A percentile compares a stretch with the other conserved stretches of the same genome.
Evolutionary conservation across 306 rosid species (phyloP).

Genomic region (Echinosophora koreensis): DNA sequence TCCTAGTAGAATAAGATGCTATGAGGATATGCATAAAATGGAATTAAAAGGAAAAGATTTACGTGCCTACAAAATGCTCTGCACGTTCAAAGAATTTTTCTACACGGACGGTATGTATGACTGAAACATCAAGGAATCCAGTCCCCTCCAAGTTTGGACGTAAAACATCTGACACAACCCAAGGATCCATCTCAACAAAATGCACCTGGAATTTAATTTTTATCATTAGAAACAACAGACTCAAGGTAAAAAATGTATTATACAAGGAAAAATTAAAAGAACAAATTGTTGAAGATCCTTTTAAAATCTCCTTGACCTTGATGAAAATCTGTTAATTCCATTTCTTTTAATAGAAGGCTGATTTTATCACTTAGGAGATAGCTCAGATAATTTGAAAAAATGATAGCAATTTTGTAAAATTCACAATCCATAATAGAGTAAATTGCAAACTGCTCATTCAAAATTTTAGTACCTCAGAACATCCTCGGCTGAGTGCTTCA

Average conservation of each 20-base stretch:
- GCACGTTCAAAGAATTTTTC: slow-evolving; percentile 88
- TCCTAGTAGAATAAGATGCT: not conserved
- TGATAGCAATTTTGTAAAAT: slow-evolving; percentile 6
- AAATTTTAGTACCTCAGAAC: slow-evolving; percentile 81
- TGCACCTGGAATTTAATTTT: slow-evolving; percentile 69
- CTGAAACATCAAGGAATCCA: slow-evolving; percentile 81
- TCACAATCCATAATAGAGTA: slow-evolving; percentile 27
- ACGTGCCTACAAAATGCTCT: slow-evolving; percentile 72
- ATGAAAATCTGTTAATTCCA: slow-evolving; percentile 15
- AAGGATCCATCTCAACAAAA: slow-evolving; percentile 98
- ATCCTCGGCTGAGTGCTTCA: slow-evolving; percentile 95
- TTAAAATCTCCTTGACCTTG: slow-evolving; percentile 20
- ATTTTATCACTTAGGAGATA: slow-evolving; percentile 26
- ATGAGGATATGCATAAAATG: slow-evolving; percentile 27
- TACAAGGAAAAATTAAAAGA: not conserved
- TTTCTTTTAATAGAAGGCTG: slow-evolving; percentile 8
- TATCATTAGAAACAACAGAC: slow-evolving; percentile 30
- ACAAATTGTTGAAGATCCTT: slow-evolving; percentile 20
- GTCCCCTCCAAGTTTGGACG: slow-evolving; percentile 87
- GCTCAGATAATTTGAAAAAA: slow-evolving; percentile 12
- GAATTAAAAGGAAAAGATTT: slow-evolving; percentile 27
- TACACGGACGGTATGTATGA: slow-evolving; percentile 82
- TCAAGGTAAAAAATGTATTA: slow-evolving; percentile 4
- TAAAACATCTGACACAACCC: slow-evolving; percentile 90
- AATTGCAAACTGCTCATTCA: slow-evolving; percentile 28